Conservation (phyloP, 352 stramenopile species). For the Pelagophyceae sp. region DNA sequence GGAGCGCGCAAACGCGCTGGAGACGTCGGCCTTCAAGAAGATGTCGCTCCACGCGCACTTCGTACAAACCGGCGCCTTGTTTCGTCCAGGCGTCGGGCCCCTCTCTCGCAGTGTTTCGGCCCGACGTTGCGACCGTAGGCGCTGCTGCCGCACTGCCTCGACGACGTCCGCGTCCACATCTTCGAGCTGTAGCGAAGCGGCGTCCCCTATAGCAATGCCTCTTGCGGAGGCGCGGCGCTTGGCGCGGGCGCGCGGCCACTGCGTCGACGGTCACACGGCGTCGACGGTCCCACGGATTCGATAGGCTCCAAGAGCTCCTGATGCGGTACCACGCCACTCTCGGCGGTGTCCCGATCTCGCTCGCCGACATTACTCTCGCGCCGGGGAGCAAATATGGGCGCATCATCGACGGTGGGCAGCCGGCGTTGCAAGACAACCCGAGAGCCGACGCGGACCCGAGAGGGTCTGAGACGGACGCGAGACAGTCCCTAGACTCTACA, state of each 20-base stretch:
- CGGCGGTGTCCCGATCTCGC: not conserved
- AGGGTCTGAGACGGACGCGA: too few species aligned
- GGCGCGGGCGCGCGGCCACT: too few species aligned
- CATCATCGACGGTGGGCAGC: not conserved
- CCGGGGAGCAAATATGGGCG: not conserved
- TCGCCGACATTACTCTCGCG: not conserved
- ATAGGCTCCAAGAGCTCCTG: not conserved
- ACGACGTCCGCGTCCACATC: conserved; percentile 7
- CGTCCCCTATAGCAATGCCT: not conserved
- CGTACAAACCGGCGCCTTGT: too few species aligned
- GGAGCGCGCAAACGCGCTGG: not conserved
- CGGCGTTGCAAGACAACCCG: not conserved
- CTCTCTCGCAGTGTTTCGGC: not conserved
- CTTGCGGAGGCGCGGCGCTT: not conserved
- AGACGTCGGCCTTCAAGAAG: not conserved
- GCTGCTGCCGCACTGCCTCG: conserved; percentile 12
- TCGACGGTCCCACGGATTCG: not conserved
- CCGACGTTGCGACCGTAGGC: not conserved
- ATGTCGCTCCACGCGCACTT: not conserved
- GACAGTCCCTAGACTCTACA: too few species aligned
- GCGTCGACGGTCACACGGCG: too few species aligned
- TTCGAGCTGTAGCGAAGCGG: not conserved
- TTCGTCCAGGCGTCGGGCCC: too few species aligned
- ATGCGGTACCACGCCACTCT: not conserved
- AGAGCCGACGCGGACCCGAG: too few species aligned